Base-by-base conservation (phyloP, 1,284 basidiomycete genomes). In the Jaminaea rosea region DNA sequence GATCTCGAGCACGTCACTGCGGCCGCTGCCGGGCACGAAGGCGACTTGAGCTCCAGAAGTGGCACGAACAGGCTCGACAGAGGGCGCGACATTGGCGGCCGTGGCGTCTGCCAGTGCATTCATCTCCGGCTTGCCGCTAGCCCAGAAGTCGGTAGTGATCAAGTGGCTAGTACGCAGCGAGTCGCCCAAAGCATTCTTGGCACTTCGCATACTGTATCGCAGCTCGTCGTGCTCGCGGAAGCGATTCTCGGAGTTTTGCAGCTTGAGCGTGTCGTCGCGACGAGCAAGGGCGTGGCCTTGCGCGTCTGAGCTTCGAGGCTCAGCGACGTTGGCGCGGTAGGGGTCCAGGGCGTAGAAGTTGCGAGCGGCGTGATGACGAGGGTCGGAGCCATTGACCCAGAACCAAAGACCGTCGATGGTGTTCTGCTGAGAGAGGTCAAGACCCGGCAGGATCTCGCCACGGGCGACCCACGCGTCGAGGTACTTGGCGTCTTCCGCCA, bases 371-470 rank as follows among this genome's bases (percentile, higher is more conserved):
- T 17, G 23, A 17, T 50, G 49, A 2, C 49, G 49, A 6, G 36
- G 23, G 34, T 50, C 49, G 37, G 24, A 28, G 31, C 49, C 49
- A 32, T 50, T 50, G 24, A 50, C 36, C 49, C 49, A 50, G 19
- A 21, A 23, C 49, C 49, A 50, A 4, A 50, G 11, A 10, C 49
- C 49, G 37, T 50, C 49, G 28, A 50, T 27, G 23, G 24, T n/a
- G 15, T 23, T 19, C 24, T 44, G 42, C 3, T 34, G 4, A 10
- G 44, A 9, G 7, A 50, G 24, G 28, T 45, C 32, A 11, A 50
- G 11, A 2, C 44, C 26, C 11, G 19, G 13, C 2, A 21, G 17
- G 19, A 50, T n/a, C 26, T 50, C 49, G 11, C 49, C 49, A 3
- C 24, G 21, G 19, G 36, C 37, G 21, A 50, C 31, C 49, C 49